Evolutionary conservation across 2,329 filamentous ascomycete genomes (phyloP), one percentile per base, ranked within the genome.

Genomic region (Sodiomyces alkalinus): DNA sequence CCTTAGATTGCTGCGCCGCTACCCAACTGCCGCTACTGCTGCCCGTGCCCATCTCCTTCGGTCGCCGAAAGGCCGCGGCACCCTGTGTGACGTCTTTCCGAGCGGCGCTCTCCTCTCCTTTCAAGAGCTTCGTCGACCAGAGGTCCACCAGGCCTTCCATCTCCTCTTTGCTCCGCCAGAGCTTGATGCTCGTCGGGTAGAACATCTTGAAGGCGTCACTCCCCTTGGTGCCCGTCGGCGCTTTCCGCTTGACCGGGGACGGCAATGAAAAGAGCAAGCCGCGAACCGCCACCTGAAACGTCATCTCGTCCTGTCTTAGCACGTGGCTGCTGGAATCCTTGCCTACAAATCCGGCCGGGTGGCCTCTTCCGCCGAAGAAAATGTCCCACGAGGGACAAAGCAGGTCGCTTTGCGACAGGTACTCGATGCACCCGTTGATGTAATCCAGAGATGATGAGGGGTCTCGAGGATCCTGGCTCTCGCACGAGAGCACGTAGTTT

Each of bases 281-380:
- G 9, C 86, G 73, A 0, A 92, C 81, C 4, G 85, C 85, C 12
- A 87, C 75, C 39, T 98, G 82, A 39, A 94, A 96, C 15, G 80
- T 76, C 47, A 98, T 86, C 46, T 98, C 90, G 37, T 94, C 85
- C 51, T 96, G 87, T 6, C 86, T 75, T 7, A 96, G 56, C 10
- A 76, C 64, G 35, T 94, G 87, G 29, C 74, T 71, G 13, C 68
- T 68, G 1, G 64, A 61, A 48, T 76, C 62, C 55, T 53, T 60
- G 43, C 56, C 65, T 39, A 40, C 54, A 52, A 46, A 60, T 15
- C 64, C 58, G 5, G 57, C 56, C 6, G 56, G 52, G 14, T 55
- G 58, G 3, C 73, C 69, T 20, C 64, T 58, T 0, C 69, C 69
- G 14, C 72, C 68, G 35, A 82, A 80, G 35, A 74, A 75, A 9